Base-by-base conservation (phyloP, 768 basidiomycete species). In the Psilocybe cubensis region DNA sequence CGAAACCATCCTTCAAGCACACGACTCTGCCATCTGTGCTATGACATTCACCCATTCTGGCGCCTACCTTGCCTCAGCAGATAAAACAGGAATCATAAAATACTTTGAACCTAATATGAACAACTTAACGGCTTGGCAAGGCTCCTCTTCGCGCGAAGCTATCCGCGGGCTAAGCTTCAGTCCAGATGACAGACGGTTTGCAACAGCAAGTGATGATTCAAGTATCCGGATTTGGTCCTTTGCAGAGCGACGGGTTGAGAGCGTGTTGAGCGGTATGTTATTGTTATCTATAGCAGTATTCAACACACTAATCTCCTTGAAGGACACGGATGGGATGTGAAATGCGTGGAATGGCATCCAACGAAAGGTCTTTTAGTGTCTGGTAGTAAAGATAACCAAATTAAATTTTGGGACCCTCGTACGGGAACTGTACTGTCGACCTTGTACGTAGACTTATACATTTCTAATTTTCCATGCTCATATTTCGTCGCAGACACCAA, bases 21-120 rank as follows among this genome's bases (percentile, higher is more conserved):
- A 99, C 73, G 97, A 99, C 68, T 88, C 90, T 1, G 91, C 94
- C 35, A 92, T 99, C 55, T 94, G 96, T 35, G 83, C 94, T 0
- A 84, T 98, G 70, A 76, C 83, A 14, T 99, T 96, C 74, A 93
- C 93, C 0, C 94, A 97, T 64, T 92, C 92, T 0, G 97, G 96
- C n/a, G 80, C 88, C 14, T 98, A 92, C 73, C 84, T 99, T 48
- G 89, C 92, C 17, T 96, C 94, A 17, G 87, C 93, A 24, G 97
- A 99, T 77, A 93, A 95, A 70, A 85, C 80, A 33, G 97, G 97
- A 8, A 83, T 94, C 57, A 94, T 99, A 80, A 99, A 99, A 74
- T 99, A 98, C 76, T 99, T 98, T 69, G 95, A 98, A 63, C 94
- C 94, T 29, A 97, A 98, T 73, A 95, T 98, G 92, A 99, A 98